Base-by-base conservation (phyloP, 2,329 filamentous ascomycete genomes). In the Nothophoma quercina region DNA sequence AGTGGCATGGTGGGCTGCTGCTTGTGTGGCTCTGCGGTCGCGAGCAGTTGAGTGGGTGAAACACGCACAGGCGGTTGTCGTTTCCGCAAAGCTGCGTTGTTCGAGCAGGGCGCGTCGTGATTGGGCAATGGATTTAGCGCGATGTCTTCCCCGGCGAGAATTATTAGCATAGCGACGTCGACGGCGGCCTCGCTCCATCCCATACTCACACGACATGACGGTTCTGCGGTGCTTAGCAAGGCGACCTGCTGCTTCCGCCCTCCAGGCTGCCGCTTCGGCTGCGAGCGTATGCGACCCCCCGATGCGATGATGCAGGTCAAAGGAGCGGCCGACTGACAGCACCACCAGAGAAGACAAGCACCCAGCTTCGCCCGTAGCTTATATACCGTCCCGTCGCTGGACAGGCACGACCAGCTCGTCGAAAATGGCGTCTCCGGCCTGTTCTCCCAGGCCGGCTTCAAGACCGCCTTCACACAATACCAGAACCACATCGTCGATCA, bases 391-490 rank as follows among this genome's bases (percentile, higher is more conserved):
- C 82, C 83, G 19, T 65, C 75, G 55, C 79, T 85, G 60, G 72
- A 69, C 32, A 76, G 82, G 66, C 75, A 81, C 49, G 59, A 67
- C 10, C 57, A 69, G 32, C 82, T 83, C 62, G 67, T 68, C 49
- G 53, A 77, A 46, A 65, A 83, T 59, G 85, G 85, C 53, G 80
- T 96, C 5, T 83, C 85, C n/a, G 85, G 85, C 12, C 81, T 98
- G 55, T 81, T 96, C 70, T 87, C 87, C 23, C 74, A 81, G 2
- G 79, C 83, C 42, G 90, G 85, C 47, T 96, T 90, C 75, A 78
- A 88, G 49, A 83, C 90, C 47, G 87, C 92, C 41, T 99, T 91
- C 87, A 88, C 83, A 26, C 81, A 92, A 69, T 96, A 97, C 78
- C 92, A 96, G 81, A 71, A 78, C 29, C 77, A 88, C 61, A 81